Conservation (phyloP, 805 yeast species). For the Kodamaea hsintzibuensis region DNA sequence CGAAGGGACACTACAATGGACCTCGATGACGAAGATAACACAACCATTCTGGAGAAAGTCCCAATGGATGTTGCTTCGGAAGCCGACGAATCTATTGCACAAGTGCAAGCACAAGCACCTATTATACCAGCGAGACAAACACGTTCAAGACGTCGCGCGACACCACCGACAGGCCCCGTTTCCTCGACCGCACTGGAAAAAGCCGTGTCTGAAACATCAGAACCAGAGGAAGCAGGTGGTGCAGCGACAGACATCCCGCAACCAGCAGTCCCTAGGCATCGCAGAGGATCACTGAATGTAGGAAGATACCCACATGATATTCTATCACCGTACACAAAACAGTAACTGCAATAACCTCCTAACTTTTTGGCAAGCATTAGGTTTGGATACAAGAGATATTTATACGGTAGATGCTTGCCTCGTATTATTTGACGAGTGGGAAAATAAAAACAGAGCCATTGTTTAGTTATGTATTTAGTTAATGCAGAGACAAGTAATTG, state of each 20-base stretch:
- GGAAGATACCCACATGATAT: constrained; percentile 33
- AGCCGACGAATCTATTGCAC: constrained; percentile 1
- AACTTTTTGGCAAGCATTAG: neutral
- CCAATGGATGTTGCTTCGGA: constrained; percentile 3
- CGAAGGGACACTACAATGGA: constrained; percentile 10
- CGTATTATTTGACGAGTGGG: neutral
- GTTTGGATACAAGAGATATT: neutral
- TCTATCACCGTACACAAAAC: constrained; percentile 8
- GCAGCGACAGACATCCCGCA: neutral
- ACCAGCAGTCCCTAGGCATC: constrained; percentile 7
- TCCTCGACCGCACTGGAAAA: constrained; percentile 1
- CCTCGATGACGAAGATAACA: constrained; percentile 9
- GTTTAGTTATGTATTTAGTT: neutral
- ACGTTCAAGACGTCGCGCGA: constrained; percentile 2
- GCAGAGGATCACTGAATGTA: constrained; percentile 20
- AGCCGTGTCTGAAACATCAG: constrained; percentile 8
- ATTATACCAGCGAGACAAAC: neutral
- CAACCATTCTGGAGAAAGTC: constrained; percentile 8
- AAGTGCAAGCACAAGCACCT: neutral
- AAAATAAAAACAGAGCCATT: neutral
- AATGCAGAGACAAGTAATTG: neutral
- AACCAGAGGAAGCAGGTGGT: constrained; percentile 11
- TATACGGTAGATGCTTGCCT: neutral
- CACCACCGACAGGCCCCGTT: neutral
- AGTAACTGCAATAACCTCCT: neutral